Base-by-base conservation (phyloP, 768 basidiomycete genomes). In the Clathrus columnatus region DNA sequence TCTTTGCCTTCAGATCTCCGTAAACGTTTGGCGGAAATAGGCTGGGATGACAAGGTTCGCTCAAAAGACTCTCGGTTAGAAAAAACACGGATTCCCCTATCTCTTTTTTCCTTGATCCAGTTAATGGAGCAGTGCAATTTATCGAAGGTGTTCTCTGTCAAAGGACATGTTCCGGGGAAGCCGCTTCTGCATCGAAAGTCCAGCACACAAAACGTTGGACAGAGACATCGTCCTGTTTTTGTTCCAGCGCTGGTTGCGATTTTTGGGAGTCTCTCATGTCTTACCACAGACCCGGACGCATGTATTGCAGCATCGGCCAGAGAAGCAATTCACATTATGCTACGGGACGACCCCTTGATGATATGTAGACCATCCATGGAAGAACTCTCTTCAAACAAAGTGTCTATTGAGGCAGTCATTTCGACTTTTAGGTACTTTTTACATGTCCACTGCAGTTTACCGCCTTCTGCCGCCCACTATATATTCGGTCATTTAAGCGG, bases 271-370 rank as follows among this genome's bases (percentile, higher is more conserved):
- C 68, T 91, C 24, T 74, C 79, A 2, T 63, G 68, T 0, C 66
- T 87, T 58, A 72, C 78, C 4, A 74, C 72, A 43, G 83, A 87
- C 61, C 51, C 69, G 27, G 75, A 82, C 63, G 70, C 80, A 57
- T 61, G 66, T 4, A 74, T 88, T 24, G 77, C 84, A 10, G 75
- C 72, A 26, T 71, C 78, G 2, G 81, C 87, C 20, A 76, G 81
- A 43, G 73, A 73, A 24, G 70, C 78, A 4, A 62, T 88, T 42
- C 60, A 85, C 16, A 82, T 86, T 57, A 67, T 84, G 47, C 83
- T 89, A 80, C 77, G 86, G 20, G 84, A 87, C 61, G 87, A 91
- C 61, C 83, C 87, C 4, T 73, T 73, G 16, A 70, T 87, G n/a
- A 69, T 89, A 26, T 72, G 78, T 11, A 77, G 85, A 8, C 79